Conservation (phyloP, 2,329 filamentous ascomycete species). For the Endocalyx cinctus region DNA sequence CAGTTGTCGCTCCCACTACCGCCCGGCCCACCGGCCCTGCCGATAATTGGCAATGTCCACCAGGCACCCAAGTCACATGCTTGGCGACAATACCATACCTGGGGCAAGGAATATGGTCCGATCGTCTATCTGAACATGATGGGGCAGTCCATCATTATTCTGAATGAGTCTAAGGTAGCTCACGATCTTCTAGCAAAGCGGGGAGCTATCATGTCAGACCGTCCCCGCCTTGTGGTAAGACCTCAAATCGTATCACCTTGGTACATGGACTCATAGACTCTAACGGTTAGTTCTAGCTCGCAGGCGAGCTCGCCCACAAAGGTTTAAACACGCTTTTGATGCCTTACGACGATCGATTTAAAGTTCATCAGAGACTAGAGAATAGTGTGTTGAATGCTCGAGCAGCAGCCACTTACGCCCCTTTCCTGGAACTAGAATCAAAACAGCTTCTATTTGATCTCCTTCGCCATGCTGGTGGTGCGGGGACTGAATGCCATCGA, state of each 20-base stretch:
- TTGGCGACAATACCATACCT: constrained; percentile 14
- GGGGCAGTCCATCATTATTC: constrained; percentile 14
- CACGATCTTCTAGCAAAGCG: constrained; percentile 13
- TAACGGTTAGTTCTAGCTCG: constrained; percentile 10
- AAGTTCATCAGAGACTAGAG: constrained; percentile 34
- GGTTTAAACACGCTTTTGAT: constrained; percentile 22
- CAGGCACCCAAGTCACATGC: constrained; percentile 9
- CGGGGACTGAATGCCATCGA: constrained; percentile 23
- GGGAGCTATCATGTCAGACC: constrained; percentile 14
- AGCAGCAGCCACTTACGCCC: constrained; percentile 30
- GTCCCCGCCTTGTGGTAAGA: constrained; percentile 18
- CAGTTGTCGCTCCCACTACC: background rate
- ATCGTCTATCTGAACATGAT: constrained; percentile 14
- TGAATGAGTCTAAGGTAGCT: constrained; percentile 8
- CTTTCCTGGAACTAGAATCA: constrained; percentile 41
- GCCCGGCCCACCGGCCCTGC: constrained; percentile 6
- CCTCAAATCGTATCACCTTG: background rate
- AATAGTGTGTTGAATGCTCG: constrained; percentile 26
- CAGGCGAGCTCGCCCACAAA: constrained; percentile 28
- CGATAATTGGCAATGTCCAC: constrained; percentile 16
- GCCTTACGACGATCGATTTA: constrained; percentile 34
- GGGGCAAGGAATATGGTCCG: constrained; percentile 13
- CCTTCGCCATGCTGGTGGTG: constrained; percentile 23
- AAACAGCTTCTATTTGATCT: constrained; percentile 39
- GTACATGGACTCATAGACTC: background rate